phyloP scores from a whole-genome alignment of 2,329 filamentous ascomycete species.

The Aureobasidium zeae region DNA sequence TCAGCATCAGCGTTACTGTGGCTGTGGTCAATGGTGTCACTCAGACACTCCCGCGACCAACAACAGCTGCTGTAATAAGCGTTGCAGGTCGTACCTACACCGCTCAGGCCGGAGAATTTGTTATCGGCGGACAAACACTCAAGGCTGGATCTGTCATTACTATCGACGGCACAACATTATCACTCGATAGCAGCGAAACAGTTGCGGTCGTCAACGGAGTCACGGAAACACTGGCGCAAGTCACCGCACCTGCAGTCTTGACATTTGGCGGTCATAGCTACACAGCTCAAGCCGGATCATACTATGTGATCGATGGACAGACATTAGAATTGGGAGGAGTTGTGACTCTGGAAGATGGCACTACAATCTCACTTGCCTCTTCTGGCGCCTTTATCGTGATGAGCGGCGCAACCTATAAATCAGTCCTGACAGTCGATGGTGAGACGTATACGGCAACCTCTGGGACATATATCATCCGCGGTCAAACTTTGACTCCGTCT shows the following conservation, averaged over 20 bases:
- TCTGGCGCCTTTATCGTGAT: constrained; percentile 33
- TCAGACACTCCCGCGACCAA: constrained; percentile 11
- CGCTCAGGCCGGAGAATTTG: constrained; percentile 18
- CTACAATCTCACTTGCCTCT: constrained; percentile 23
- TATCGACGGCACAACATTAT: constrained; percentile 19
- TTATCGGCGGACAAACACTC: constrained; percentile 24
- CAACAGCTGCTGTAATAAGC: constrained; percentile 25
- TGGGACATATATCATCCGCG: constrained; percentile 11
- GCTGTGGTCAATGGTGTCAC: constrained; percentile 31
- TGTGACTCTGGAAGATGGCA: constrained; percentile 11
- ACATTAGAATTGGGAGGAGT: constrained; percentile 15
- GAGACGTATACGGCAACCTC: constrained; percentile 16
- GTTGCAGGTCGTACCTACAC: constrained; percentile 23
- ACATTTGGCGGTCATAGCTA: constrained; percentile 15
- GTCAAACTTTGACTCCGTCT: constrained; percentile 16
- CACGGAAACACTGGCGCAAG: constrained; percentile 12
- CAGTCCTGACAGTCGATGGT: constrained; percentile 26
- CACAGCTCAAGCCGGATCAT: constrained; percentile 19
- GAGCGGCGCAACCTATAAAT: constrained; percentile 28
- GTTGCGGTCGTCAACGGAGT: constrained; percentile 21
- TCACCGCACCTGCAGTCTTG: constrained; percentile 2
- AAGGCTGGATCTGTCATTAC: constrained; percentile 25
- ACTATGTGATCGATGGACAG: constrained; percentile 11
- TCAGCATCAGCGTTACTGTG: not conserved
- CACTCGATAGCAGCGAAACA: constrained; percentile 17